phyloP scores from a whole-genome alignment of 257 asterid species.

The Lithospermum erythrorhizon region DNA sequence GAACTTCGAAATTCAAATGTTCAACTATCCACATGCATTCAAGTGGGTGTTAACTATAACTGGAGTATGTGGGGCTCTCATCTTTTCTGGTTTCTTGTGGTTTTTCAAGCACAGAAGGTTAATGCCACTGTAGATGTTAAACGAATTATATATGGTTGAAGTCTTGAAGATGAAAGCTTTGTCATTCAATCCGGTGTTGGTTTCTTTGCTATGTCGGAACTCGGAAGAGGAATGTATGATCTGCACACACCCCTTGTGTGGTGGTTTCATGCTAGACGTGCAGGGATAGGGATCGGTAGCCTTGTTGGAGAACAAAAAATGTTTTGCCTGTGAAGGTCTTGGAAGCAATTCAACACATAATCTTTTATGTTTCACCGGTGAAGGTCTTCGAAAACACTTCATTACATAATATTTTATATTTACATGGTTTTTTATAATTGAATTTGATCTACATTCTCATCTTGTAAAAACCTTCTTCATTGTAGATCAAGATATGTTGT shows the following conservation, averaged over 20 bases:
- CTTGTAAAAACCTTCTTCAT: no score
- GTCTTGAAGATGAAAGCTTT: background rate
- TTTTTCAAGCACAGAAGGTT: slow-evolving; percentile 73
- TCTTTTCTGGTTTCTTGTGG: slow-evolving; percentile 63
- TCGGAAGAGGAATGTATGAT: background rate
- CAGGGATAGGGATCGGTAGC: background rate
- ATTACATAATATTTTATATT: no score
- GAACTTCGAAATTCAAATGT: slow-evolving; percentile 65
- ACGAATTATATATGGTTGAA: background rate
- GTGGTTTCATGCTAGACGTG: background rate
- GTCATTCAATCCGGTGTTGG: background rate
- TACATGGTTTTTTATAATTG: no score
- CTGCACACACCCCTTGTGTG: background rate
- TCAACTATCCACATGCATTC: slow-evolving; percentile 57
- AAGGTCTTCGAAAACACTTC: background rate
- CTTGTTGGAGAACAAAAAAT: background rate
- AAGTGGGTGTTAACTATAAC: slow-evolving; percentile 85
- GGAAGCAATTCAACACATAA: no score
- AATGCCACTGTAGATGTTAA: slow-evolving; percentile 63
- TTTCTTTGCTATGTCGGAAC: background rate
- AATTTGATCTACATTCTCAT: no score
- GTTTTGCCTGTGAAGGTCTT: background rate
- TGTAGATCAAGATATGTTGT: no score
- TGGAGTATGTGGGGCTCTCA: slow-evolving; percentile 49
- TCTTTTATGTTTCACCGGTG: no score